Percentiles rank a stretch among this genome's conserved stretches.
phyloP scores from a whole-genome alignment of 2,329 filamentous ascomycete genomes.

The Exophiala oligosperma region DNA sequence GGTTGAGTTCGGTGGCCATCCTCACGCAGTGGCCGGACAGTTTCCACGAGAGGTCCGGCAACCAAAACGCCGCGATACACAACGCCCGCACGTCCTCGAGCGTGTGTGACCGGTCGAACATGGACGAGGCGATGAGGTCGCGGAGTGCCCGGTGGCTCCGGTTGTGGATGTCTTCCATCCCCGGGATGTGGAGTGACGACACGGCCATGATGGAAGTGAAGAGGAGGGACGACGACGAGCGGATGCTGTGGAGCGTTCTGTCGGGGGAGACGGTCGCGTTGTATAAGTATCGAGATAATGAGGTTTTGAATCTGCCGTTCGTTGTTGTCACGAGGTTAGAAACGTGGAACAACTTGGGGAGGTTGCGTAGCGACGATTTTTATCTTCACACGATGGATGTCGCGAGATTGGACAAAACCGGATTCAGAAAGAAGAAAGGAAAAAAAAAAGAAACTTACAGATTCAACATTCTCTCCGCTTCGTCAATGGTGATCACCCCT shows the following conservation, averaged over 20 bases:
- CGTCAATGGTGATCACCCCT: slow-evolving; percentile 23
- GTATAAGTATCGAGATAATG: slow-evolving; percentile 29
- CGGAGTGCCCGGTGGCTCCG: slow-evolving; percentile 60
- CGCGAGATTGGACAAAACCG: too few species aligned
- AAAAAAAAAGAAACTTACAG: slow-evolving; percentile 2
- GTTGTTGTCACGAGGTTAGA: neutral
- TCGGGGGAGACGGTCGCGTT: slow-evolving; percentile 50
- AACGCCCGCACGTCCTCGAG: slow-evolving; percentile 60
- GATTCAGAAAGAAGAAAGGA: neutral
- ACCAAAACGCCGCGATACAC: slow-evolving; percentile 63
- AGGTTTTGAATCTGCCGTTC: slow-evolving; percentile 22
- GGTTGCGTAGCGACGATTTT: too few species aligned
- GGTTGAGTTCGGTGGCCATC: slow-evolving; percentile 58
- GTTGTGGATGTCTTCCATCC: slow-evolving; percentile 53
- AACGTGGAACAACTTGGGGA: neutral
- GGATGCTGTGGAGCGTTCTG: slow-evolving; percentile 51
- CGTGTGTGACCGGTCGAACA: slow-evolving; percentile 59
- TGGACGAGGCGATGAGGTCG: slow-evolving; percentile 56
- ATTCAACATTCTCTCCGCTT: slow-evolving; percentile 28
- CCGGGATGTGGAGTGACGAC: slow-evolving; percentile 59
- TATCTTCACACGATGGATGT: too few species aligned
- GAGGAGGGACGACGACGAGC: slow-evolving; percentile 57
- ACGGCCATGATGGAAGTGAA: slow-evolving; percentile 59
- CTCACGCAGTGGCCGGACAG: slow-evolving; percentile 60
- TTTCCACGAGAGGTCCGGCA: slow-evolving; percentile 64